Evolutionary conservation across 164 flowering plant species (phyloP).

Genomic region (Taxillus chinensis): DNA sequence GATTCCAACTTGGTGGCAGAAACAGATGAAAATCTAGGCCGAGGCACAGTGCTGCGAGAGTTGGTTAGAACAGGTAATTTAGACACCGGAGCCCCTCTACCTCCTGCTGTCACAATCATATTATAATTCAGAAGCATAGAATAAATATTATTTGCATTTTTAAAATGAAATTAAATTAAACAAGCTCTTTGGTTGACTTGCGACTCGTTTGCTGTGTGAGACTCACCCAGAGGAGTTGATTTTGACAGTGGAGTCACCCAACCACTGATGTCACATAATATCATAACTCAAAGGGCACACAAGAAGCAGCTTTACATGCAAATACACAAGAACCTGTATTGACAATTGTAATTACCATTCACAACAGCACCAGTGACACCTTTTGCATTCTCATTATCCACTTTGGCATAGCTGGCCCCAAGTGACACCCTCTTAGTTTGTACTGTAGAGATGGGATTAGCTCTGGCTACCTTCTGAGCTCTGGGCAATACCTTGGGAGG

Average conservation of each 20-base stretch:
- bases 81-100: conserved; percentile 21
- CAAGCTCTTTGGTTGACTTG: conserved; percentile 13
- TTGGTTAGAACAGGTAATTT: conserved; percentile 18
- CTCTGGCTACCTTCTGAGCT: conserved; percentile 12
- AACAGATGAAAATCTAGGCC: conserved; percentile 24
- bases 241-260: neutral
- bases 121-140: neutral
- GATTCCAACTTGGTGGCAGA: conserved; percentile 26
- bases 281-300: neutral
- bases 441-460: conserved; percentile 21
- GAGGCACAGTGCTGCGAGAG: conserved; percentile 23
- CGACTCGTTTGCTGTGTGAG: conserved; percentile 12
- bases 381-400: conserved; percentile 25
- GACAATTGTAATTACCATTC: too few species aligned
- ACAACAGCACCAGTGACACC: conserved; percentile 17
- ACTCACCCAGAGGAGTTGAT: neutral
- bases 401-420: conserved; percentile 25
- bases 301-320: neutral
- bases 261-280: neutral
- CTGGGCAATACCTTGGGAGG: conserved; percentile 34
- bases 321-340: too few species aligned
- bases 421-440: conserved; percentile 42
- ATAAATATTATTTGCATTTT: neutral
- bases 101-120: conserved; percentile 16
- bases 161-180: neutral